A percentile compares a stretch with the other conserved stretches of the same genome.
Conservation (phyloP, 768 basidiomycete genomes). For the Russula ochroleuca region DNA sequence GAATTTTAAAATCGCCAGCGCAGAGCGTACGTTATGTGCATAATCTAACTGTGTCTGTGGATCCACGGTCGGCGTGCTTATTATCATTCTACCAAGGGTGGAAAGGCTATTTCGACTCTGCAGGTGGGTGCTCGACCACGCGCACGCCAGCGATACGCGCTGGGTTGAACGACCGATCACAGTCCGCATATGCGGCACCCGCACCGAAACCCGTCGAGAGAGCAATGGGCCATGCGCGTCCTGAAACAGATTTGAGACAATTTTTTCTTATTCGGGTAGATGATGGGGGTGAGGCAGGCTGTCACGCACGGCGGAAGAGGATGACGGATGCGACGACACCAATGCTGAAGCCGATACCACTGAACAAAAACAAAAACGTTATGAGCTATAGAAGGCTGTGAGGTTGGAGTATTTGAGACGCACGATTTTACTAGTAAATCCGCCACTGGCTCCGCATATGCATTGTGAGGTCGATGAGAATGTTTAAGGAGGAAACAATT, state of each 20-base stretch:
- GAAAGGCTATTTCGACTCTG: slow-evolving; percentile 20
- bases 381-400: background rate
- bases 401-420: slow-evolving; percentile 32
- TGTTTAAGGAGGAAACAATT: background rate
- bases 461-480: slow-evolving; percentile 6
- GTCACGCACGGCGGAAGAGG: slow-evolving; percentile 79
- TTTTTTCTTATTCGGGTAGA: slow-evolving; percentile 2
- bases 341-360: slow-evolving; percentile 83
- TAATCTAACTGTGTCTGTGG: slow-evolving; percentile 8
- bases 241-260: slow-evolving; percentile 38
- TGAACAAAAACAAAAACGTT: slow-evolving; percentile 34
- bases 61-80: background rate
- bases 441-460: slow-evolving; percentile 46
- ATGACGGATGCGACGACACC: slow-evolving; percentile 88
- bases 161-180: slow-evolving; percentile 90
- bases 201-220: slow-evolving; percentile 83
- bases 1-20: background rate
- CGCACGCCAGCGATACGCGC: slow-evolving; percentile 82
- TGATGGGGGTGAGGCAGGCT: slow-evolving; percentile 7
- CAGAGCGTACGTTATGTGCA: slow-evolving; percentile 6
- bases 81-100: background rate
- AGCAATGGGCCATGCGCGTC: slow-evolving; percentile 89
- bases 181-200: slow-evolving; percentile 86
- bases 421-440: slow-evolving; percentile 86
- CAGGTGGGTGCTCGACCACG: slow-evolving; percentile 45